Conservation (phyloP, 352 stramenopile genomes). For the Phytophthora cryptogea region DNA sequence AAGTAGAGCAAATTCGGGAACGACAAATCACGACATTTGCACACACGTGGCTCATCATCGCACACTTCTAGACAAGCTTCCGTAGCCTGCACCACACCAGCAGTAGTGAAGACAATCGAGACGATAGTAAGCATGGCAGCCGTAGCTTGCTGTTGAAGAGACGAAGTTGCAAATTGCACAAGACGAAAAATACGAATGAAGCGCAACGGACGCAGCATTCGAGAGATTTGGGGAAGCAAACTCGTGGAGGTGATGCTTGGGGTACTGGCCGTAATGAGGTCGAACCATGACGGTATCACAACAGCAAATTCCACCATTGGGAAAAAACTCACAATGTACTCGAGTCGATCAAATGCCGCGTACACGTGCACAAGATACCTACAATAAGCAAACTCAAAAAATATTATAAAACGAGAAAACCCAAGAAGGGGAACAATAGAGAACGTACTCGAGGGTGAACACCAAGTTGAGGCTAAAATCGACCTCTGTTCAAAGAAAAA, state of each 20-base stretch:
- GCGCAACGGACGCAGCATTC: constrained; percentile 57
- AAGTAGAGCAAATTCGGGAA: constrained; percentile 85
- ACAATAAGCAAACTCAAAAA: not conserved
- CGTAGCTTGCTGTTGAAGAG: constrained; percentile 67
- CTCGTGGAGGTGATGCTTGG: constrained; percentile 26
- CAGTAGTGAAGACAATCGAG: constrained; percentile 71
- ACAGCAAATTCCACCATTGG: constrained; percentile 63
- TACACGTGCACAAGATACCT: constrained; percentile 67
- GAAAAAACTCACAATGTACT: constrained; percentile 59
- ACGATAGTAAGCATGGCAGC: constrained; percentile 69
- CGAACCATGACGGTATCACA: constrained; percentile 66
- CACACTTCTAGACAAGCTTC: constrained; percentile 53
- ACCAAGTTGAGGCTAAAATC: constrained; percentile 67
- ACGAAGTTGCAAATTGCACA: constrained; percentile 75
- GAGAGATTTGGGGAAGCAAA: constrained; percentile 27
- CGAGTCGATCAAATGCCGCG: constrained; percentile 61
- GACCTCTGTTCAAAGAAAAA: constrained; percentile 32
- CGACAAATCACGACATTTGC: constrained; percentile 61
- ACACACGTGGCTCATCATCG: constrained; percentile 27
- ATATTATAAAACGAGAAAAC: not conserved
- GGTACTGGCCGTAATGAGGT: constrained; percentile 26
- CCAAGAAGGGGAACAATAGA: too few species aligned
- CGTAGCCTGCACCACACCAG: constrained; percentile 68
- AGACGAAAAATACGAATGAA: constrained; percentile 77
- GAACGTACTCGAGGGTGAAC: constrained; percentile 71